Percentiles rank a stretch among this genome's conserved stretches.
Conservation (phyloP, 2,329 filamentous ascomycete species). For the Nemania sp. region DNA sequence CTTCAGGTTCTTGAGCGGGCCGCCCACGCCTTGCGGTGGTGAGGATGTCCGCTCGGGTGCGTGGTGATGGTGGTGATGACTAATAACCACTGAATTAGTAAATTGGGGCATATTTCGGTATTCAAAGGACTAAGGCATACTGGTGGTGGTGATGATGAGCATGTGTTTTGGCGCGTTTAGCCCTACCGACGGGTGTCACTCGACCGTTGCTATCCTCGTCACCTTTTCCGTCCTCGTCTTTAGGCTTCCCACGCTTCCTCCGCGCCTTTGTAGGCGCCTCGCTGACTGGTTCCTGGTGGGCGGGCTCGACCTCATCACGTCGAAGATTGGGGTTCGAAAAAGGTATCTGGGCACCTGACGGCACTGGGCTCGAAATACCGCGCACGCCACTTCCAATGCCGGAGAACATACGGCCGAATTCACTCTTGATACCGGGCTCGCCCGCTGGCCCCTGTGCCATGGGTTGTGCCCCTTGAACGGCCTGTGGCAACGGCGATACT, state of each 20-base stretch:
- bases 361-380: conserved; percentile 64
- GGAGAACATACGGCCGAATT: conserved; percentile 94
- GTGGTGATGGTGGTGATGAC: conserved; percentile 65
- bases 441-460: conserved; percentile 81
- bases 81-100: conserved; percentile 47
- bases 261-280: conserved; percentile 60
- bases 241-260: conserved; percentile 75
- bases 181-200: conserved; percentile 67
- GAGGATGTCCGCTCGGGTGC: conserved; percentile 60
- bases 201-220: conserved; percentile 76
- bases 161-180: conserved; percentile 76
- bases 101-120: conserved; percentile 27
- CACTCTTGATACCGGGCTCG: conserved; percentile 92
- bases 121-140: conserved; percentile 58
- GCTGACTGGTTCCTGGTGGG: conserved; percentile 58
- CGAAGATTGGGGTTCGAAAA: conserved; percentile 62
- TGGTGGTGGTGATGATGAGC: conserved; percentile 74
- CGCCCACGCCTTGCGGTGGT: conserved; percentile 56
- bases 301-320: conserved; percentile 64
- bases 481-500: conserved; percentile 89
- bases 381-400: conserved; percentile 78
- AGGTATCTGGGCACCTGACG: conserved; percentile 57
- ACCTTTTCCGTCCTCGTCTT: conserved; percentile 77
- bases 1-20: conserved; percentile 64
- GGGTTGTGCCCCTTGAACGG: conserved; percentile 90